Base-by-base conservation (phyloP, 2,329 filamentous ascomycete species). In the Cercospora sp. region DNA sequence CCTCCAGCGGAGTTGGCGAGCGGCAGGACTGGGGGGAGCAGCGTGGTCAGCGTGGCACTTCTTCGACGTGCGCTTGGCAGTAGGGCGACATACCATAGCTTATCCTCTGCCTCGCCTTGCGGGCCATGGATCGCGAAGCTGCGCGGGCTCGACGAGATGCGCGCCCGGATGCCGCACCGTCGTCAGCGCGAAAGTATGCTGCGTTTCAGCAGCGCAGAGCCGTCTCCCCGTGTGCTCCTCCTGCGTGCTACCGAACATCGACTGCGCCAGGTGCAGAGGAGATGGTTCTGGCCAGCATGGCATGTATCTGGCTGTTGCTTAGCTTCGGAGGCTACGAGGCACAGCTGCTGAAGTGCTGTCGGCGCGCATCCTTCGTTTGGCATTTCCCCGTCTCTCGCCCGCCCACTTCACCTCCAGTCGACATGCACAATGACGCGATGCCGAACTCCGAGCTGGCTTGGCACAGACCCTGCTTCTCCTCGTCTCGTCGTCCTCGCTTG, bases 1-100 rank as follows among this genome's bases (percentile, higher is more conserved):
- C 92, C 93, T 48, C 72, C 74, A 18, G 89, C 86, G 67, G 88
- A 89, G 80, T 91, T 89, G 70, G 89, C 88, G 75, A 91, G 87
- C 76, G 90, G 90, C 73, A 92, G 86, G 80, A 92, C 65, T 67
- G 55, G 26, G 33, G 4, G 8, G n/a, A 51, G 64, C 20, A 13
- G 45, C 23, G 51, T 53, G 45, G 64, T 69, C 63, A 68, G 66
- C 63, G 55, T 69, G 68, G 58, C 42, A 45, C 60, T 53, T 66
- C 63, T 5, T 36, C 60, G 16, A n/a, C 2, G 16, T 42, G n/a
- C 31, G 13, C 13, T 16, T 18, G 28, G 10, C n/a, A 16, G 42
- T 42, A 59, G 65, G 68, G 60, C 82, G 61, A 64, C 65, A 60
- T 63, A 67, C 65, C 83, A 78, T 85, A 85, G 74, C 82, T 84